Evolutionary conservation across 83 land plant species (phyloP).

Genomic region (Picea abies): DNA sequence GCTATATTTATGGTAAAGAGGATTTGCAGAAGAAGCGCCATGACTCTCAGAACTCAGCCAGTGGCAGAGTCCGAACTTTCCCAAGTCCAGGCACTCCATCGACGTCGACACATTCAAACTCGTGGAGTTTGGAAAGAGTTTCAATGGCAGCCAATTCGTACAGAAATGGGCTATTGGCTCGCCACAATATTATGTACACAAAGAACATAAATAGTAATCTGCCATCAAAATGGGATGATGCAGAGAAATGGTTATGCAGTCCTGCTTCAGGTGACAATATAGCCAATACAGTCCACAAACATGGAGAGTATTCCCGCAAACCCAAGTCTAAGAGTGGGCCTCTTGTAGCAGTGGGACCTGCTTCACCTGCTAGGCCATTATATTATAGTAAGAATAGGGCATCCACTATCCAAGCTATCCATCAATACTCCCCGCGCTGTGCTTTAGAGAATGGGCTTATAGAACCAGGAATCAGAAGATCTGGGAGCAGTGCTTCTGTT

Average conservation of each 20-base stretch:
- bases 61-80: background rate
- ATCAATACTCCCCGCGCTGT: background rate
- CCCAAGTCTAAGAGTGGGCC: conserved; percentile 80
- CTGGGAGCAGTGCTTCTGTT: background rate
- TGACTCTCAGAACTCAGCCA: background rate
- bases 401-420: background rate
- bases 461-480: conserved; percentile 14
- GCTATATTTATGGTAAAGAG: too few relatives aligned
- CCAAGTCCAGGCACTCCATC: conserved; percentile 4
- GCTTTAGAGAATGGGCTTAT: conserved; percentile 26
- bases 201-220: conserved; percentile 32
- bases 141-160: conserved; percentile 26
- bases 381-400: background rate
- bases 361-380: conserved; percentile 28
- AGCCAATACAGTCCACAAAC: background rate
- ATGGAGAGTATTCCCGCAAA: conserved; percentile 16
- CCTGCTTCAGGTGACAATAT: conserved; percentile 26
- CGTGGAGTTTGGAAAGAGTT: conserved; percentile 63
- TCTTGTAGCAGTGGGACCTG: conserved; percentile 27
- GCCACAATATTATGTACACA: conserved; percentile 26
- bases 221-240: conserved; percentile 92
- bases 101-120: background rate
- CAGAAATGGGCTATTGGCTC: conserved; percentile 20
- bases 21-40: background rate
- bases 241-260: conserved; percentile 79